Percentiles rank a stretch among this genome's conserved stretches.
These are phyloP conservation scores for Nitzschia palea DNA, from an alignment of 108 stramenopile species.

Conservation along the genomic window DNA sequence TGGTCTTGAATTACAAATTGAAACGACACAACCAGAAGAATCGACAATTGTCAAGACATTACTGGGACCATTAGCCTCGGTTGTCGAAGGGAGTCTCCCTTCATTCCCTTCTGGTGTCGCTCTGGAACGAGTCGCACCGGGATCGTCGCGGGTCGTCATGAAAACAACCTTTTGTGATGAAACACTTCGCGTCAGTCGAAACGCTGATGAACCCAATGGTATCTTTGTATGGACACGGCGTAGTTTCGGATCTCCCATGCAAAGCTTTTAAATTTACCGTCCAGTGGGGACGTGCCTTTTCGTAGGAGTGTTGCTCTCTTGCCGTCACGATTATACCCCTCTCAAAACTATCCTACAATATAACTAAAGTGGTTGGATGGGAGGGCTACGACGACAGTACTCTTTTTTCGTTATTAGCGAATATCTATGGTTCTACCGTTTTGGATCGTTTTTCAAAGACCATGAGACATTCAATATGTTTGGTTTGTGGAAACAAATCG, in stretches of 20 bases:
- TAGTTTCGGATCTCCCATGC: conserved; percentile 32
- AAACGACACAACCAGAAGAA: conserved; percentile 82
- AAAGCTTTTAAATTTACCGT: background rate
- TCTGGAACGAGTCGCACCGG: conserved; percentile 61
- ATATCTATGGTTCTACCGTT: too few relatives aligned
- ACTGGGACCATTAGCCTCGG: conserved; percentile 62
- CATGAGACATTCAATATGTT: conserved; percentile 95
- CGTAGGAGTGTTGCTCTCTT: too few relatives aligned
- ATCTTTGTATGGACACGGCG: conserved; percentile 75
- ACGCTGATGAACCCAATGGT: conserved; percentile 52
- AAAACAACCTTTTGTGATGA: conserved; percentile 79
- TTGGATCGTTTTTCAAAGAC: conserved; percentile 89
- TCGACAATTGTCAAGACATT: conserved; percentile 53
- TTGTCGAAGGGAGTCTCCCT: conserved; percentile 56
- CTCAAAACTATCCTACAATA: too few relatives aligned
- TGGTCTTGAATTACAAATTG: conserved; percentile 60
- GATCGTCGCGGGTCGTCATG: conserved; percentile 74
- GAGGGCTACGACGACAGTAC: too few relatives aligned
- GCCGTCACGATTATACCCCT: too few relatives aligned
- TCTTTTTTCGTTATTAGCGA: too few relatives aligned
- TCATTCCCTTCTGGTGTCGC: conserved; percentile 81
- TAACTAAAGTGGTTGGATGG: too few relatives aligned
- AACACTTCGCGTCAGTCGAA: conserved; percentile 63
- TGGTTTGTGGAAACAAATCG: conserved; percentile 95
- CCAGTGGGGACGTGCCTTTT: too few relatives aligned